Percentiles rank a stretch among this genome's conserved stretches.
phyloP scores from a whole-genome alignment of 345 rosid species.

The Citrus cavaleriei region DNA sequence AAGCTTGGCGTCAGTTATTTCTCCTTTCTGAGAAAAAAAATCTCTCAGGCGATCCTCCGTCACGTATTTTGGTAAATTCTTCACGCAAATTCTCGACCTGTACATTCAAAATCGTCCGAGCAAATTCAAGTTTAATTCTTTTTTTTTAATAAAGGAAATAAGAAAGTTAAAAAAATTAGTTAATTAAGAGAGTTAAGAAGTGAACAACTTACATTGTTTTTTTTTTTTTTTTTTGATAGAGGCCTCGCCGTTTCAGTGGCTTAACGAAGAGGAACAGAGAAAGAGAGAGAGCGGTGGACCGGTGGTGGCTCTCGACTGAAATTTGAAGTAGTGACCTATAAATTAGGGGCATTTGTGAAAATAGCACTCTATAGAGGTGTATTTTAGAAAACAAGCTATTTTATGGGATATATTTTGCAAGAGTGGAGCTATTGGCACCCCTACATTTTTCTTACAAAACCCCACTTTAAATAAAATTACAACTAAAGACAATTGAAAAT shows the following conservation, averaged over 20 bases:
- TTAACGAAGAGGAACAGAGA: background rate
- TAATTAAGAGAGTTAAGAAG: background rate
- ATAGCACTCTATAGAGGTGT: background rate
- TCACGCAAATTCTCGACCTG: conserved; percentile 88
- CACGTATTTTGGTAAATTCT: conserved; percentile 67
- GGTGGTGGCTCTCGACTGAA: background rate
- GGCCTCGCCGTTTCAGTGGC: background rate
- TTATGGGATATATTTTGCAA: no score
- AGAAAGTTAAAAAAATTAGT: background rate
- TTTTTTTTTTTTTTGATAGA: no score
- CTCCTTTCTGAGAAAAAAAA: conserved; percentile 73
- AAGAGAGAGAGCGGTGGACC: background rate
- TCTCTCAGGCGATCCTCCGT: conserved; percentile 66
- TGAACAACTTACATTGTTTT: background rate
- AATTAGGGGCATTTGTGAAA: background rate
- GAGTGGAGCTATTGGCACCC: no score
- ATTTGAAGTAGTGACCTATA: background rate
- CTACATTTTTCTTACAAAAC: no score
- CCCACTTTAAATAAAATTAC: no score
- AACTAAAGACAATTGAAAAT: no score
- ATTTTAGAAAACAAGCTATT: background rate
- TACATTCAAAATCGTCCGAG: background rate
- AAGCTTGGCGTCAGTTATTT: conserved; percentile 71
- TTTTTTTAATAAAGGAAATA: background rate
- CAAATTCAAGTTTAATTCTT: background rate